Conservation (phyloP, 176 grass and related monocot genomes). For the Luzula sylvatica region DNA sequence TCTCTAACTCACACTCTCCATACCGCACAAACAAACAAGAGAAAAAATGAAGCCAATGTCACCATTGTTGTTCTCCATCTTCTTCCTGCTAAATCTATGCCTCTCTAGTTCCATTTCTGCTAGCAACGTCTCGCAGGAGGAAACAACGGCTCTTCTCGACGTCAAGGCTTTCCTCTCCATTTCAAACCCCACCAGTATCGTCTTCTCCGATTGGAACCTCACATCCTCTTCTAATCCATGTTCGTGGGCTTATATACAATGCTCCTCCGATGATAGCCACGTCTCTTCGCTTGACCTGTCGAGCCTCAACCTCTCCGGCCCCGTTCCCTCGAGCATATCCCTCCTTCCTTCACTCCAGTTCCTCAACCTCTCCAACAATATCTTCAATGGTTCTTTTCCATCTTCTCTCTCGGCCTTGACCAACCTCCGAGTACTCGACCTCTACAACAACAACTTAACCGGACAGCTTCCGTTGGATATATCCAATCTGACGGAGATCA, state of each 20-base stretch:
- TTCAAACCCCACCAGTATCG: slow-evolving; percentile 19
- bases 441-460: slow-evolving; percentile 93
- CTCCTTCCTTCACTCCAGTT: slow-evolving; percentile 36
- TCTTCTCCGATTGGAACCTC: slow-evolving; percentile 34
- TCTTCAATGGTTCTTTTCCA: slow-evolving; percentile 77
- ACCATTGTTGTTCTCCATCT: slow-evolving; percentile 17
- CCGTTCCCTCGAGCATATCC: slow-evolving; percentile 49
- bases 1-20: not conserved
- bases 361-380: slow-evolving; percentile 91
- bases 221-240: slow-evolving; percentile 23
- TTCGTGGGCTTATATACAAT: slow-evolving; percentile 42
- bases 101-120: not conserved
- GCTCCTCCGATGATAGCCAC: slow-evolving; percentile 34
- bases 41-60: not conserved
- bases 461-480: slow-evolving; percentile 46
- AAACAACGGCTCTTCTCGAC: slow-evolving; percentile 38
- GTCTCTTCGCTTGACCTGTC: slow-evolving; percentile 57
- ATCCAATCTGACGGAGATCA: slow-evolving; percentile 41
- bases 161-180: slow-evolving; percentile 39
- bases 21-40: slow-evolving; percentile 13
- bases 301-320: slow-evolving; percentile 62
- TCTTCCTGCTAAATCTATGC: slow-evolving; percentile 21
- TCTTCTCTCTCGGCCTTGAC: slow-evolving; percentile 19
- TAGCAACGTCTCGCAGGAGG: slow-evolving; percentile 15
- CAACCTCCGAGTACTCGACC: slow-evolving; percentile 59